Percentiles rank a stretch among this genome's conserved stretches.
phyloP scores from a whole-genome alignment of 495 filamentous ascomycete genomes.

The Cryomyces minteri region DNA sequence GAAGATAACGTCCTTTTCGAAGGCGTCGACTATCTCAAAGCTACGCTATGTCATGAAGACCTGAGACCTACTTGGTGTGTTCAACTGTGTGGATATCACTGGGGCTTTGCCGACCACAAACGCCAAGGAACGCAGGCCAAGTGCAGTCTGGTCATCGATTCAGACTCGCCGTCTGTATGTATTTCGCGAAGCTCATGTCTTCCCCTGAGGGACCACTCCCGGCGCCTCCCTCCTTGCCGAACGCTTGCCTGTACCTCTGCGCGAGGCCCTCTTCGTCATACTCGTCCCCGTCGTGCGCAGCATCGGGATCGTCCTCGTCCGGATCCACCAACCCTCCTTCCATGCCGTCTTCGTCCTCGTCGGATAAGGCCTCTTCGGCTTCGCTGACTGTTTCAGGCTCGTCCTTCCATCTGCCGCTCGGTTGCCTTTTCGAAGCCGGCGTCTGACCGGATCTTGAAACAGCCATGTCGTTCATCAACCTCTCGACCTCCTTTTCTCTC shows the following conservation, averaged over 20 bases:
- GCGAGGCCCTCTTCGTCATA: conserved; percentile 28
- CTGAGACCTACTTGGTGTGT: no score
- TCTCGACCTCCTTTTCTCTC: conserved; percentile 64
- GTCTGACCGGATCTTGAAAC: conserved; percentile 27
- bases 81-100: no score
- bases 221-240: conserved; percentile 23
- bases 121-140: no score
- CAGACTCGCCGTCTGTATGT: conserved; percentile 21
- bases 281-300: conserved; percentile 1
- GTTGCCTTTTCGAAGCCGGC: conserved; percentile 12
- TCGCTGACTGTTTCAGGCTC: conserved; percentile 39
- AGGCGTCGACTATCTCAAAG: no score
- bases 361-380: no score
- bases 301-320: conserved; percentile 24
- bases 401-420: no score
- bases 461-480: conserved; percentile 88
- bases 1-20: no score
- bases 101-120: no score
- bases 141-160: no score
- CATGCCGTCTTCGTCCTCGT: conserved; percentile 30
- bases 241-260: conserved; percentile 38
- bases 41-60: no score
- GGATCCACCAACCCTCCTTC: conserved; percentile 16
- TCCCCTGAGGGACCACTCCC: conserved; percentile 23
- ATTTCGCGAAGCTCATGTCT: conserved; percentile 42